These are phyloP conservation scores for Claviceps purpurea DNA, from an alignment of 2,329 filamentous ascomycete species.

Conservation along the genomic window DNA sequence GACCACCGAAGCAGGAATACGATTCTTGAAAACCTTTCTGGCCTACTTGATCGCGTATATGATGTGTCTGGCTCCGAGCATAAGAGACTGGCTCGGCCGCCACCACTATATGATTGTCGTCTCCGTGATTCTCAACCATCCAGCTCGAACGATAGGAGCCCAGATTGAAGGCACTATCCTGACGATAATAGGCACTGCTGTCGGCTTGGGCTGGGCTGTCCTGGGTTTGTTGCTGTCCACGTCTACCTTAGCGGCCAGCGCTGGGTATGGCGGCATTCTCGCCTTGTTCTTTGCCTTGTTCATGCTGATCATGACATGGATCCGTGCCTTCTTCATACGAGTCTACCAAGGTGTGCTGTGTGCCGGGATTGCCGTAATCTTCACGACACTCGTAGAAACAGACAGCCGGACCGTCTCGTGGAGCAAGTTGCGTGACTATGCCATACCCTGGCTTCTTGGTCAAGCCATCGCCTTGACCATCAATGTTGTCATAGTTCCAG, in stretches of 20 bases:
- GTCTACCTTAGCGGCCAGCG: constrained; percentile 29
- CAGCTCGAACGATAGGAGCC: constrained; percentile 40
- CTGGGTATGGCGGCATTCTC: constrained; percentile 37
- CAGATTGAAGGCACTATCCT: constrained; percentile 42
- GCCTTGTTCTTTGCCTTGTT: constrained; percentile 40
- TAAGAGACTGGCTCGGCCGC: constrained; percentile 36
- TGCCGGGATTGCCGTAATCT: constrained; percentile 41
- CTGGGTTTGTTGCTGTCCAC: constrained; percentile 40
- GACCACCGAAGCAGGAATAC: constrained; percentile 37
- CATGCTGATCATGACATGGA: constrained; percentile 35
- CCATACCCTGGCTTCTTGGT: constrained; percentile 41
- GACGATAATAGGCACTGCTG: constrained; percentile 38
- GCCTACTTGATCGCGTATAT: constrained; percentile 44
- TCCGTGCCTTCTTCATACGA: constrained; percentile 41
- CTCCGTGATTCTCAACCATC: constrained; percentile 44
- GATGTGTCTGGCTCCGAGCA: constrained; percentile 36
- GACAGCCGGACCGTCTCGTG: constrained; percentile 29
- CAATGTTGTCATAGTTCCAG: constrained; percentile 35
- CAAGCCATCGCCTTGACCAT: constrained; percentile 38
- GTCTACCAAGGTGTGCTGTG: constrained; percentile 42
- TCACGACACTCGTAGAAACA: constrained; percentile 38
- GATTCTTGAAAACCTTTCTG: constrained; percentile 38
- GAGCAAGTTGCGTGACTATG: constrained; percentile 37
- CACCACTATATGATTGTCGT: constrained; percentile 43
- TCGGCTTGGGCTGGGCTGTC: constrained; percentile 41